Base-by-base conservation (phyloP, 2,329 filamentous ascomycete genomes). In the Trichophaea hybrida region DNA sequence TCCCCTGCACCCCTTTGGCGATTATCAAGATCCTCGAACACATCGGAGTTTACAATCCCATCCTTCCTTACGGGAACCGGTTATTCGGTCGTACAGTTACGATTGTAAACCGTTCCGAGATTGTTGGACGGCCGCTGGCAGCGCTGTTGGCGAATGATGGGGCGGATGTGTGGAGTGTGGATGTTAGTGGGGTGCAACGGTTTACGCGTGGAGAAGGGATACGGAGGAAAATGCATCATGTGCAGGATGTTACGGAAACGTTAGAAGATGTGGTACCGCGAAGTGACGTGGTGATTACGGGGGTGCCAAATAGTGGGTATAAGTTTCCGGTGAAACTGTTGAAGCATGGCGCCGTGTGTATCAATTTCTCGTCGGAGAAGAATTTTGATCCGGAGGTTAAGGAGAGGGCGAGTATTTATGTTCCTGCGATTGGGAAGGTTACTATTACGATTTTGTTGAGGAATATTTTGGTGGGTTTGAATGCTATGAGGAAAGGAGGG, bases 21-120 rank as follows among this genome's bases (percentile, higher is more conserved):
- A 85, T 95, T 61, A 87, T 97, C 76, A 98, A 98, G 78, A 94
- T 97, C 67, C 79, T 98, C 62, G 93, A 98, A 75, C 84, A 95
- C 72, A 79, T 97, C 63, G 85, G 93, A 66, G 93, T 97, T 69
- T 98, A 98, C 79, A 97, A 97, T 76, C 85, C 86, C 13, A 89
- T 97, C 67, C 77, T 98, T 54, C 86, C 89, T 17, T 88, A 93
- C 66, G 93, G 93, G 3, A 95, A 97, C 77, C 81, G 93, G 40
- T 77, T 98, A 6, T 94, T 91, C 69, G 93, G 93, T 33, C 88
- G 90, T 73, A 94, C 88, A 1, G 88, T 98, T 66, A 96, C 91
- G 35, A 88, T 98, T 60, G 91, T 97, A 72, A 98, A 98, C 75
- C 81, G 93, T 59, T 93, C 86, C 60, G 93, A 98, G 75, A 93